Base-by-base conservation (phyloP, 2,329 filamentous ascomycete genomes). In the Thermomyces lanuginosus region DNA sequence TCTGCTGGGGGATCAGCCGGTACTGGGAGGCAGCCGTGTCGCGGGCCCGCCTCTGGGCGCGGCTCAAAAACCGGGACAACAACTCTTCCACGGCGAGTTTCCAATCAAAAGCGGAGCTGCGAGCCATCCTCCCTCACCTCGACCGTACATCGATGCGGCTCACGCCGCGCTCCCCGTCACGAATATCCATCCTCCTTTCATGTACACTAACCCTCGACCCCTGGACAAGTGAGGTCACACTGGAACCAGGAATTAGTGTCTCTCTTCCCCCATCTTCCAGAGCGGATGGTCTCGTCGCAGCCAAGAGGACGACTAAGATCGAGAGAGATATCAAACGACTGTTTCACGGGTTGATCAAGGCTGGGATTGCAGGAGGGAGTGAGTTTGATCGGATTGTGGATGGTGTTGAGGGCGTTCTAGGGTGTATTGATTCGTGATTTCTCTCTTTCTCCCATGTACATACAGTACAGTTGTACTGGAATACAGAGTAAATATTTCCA, bases 1-100 rank as follows among this genome's bases (percentile, higher is more conserved):
- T 58, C 9, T 57, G 54, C 31, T 54, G 50, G 44, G 55, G 54
- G 3, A 44, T 56, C 21, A 51, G 49, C 27, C 44, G 49, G 4
- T 58, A 56, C 33, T 58, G 53, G 53, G 54, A 56, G 39, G 46
- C 46, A 4, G 35, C 41, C 18, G 29, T 56, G 8, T 43, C 40
- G n/a, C 51, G 53, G 4, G 50, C 53, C 12, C 43, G 41, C 18
- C 27, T 56, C 25, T 56, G 55, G 52, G 39, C 46, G 16, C 17
- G 21, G 7, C 13, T 19, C 12, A 20, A 20, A 10, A 17, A 18
- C 18, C 8, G 9, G 16, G 13, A 27, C 18, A 18, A 10, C 22
- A 12, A 8, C 12, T 8, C 2, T 20, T 20, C 10, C 19, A 14
- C 11, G 12, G 23, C 4, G 30, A 32, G 11, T 28, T 21, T 18